Conservation (phyloP, 768 basidiomycete species). For the Suillus decipiens region DNA sequence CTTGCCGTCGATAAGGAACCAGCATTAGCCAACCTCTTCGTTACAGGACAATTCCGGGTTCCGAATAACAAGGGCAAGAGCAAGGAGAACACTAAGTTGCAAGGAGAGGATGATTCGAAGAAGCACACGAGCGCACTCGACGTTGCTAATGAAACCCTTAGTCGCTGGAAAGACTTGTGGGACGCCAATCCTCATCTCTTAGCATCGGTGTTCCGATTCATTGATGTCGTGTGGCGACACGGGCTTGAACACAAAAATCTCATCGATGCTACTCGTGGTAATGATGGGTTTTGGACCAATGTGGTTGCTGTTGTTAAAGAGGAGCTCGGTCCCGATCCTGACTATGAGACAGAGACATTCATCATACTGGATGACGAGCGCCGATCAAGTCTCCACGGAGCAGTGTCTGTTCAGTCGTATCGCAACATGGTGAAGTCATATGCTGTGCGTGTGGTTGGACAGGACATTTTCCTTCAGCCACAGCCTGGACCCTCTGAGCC, state of each 20-base stretch:
- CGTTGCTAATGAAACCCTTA: constrained; percentile 65
- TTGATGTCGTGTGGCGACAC: constrained; percentile 80
- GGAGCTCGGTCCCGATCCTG: constrained; percentile 75
- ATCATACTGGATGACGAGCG: constrained; percentile 36
- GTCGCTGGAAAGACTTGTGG: constrained; percentile 75
- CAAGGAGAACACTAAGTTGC: constrained; percentile 33
- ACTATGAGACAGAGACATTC: constrained; percentile 57
- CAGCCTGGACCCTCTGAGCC: constrained; percentile 39
- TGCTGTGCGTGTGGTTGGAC: constrained; percentile 70
- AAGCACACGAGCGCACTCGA: constrained; percentile 60
- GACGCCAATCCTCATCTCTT: constrained; percentile 76
- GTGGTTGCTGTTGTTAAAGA: constrained; percentile 62
- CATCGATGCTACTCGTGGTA: constrained; percentile 56
- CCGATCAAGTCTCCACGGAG: constrained; percentile 60
- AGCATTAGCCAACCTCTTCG: constrained; percentile 77
- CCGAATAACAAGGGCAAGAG: constrained; percentile 42
- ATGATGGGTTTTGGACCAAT: constrained; percentile 69
- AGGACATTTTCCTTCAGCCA: constrained; percentile 69
- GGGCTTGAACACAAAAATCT: constrained; percentile 68
- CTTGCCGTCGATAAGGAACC: constrained; percentile 86
- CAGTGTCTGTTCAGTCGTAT: constrained; percentile 64
- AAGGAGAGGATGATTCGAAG: constrained; percentile 27
- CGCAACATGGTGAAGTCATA: constrained; percentile 72
- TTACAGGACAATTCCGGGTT: constrained; percentile 68
- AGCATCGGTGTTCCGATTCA: constrained; percentile 71